These are phyloP conservation scores for Coccomyxa subellipsoidea DNA, from an alignment of 163 green algal genomes.

Conservation along the genomic window DNA sequence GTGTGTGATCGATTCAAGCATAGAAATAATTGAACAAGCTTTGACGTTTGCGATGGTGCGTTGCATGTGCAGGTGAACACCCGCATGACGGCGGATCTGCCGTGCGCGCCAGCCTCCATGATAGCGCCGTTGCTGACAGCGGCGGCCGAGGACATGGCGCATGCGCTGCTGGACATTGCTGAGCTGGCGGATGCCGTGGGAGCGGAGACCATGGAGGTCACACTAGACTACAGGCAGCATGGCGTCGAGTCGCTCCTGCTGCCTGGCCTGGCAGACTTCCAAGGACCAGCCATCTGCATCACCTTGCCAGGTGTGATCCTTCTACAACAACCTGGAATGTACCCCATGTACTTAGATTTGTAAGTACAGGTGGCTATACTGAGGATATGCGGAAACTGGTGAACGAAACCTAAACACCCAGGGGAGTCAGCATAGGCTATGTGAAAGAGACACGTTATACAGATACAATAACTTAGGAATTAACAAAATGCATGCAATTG, in stretches of 20 bases:
- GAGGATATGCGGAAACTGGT: too few relatives aligned
- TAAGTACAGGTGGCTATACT: too few relatives aligned
- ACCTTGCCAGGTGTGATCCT: constrained; percentile 16
- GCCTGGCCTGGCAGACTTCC: constrained; percentile 42
- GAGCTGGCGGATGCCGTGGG: constrained; percentile 35
- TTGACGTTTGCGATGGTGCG: too few relatives aligned
- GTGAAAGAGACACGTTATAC: too few relatives aligned
- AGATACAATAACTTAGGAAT: too few relatives aligned
- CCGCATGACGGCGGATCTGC: constrained; percentile 27
- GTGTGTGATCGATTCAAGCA: background rate
- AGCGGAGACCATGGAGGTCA: constrained; percentile 24
- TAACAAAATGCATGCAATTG: too few relatives aligned
- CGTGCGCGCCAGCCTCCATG: constrained; percentile 21
- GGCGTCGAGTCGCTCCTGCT: constrained; percentile 54
- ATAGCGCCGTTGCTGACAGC: background rate
- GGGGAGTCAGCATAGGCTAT: too few relatives aligned
- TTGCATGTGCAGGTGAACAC: constrained; percentile 14
- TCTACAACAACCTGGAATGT: constrained; percentile 15
- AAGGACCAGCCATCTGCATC: constrained; percentile 32
- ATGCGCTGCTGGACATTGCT: constrained; percentile 34
- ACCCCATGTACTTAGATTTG: too few relatives aligned
- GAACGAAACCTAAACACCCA: too few relatives aligned
- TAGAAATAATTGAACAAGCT: background rate
- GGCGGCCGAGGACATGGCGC: background rate
- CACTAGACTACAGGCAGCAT: constrained; percentile 52